Conservation (phyloP, 2,329 filamentous ascomycete species). For the Fusarium ramigenum region DNA sequence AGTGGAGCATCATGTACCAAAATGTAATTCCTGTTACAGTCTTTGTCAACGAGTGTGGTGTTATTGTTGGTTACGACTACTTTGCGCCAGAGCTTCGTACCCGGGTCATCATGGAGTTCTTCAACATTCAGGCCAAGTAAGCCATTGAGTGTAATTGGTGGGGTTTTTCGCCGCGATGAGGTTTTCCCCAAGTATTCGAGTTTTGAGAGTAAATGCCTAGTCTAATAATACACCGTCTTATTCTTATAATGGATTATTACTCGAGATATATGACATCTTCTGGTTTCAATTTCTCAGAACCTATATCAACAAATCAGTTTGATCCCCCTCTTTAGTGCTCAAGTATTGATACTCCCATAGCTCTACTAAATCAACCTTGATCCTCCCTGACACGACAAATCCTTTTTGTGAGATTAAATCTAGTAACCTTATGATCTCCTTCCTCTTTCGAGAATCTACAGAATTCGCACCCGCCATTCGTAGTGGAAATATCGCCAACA, state of each 20-base stretch:
- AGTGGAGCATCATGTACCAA: constrained; percentile 52
- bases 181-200: not conserved
- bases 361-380: constrained; percentile 33
- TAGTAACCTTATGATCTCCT: not conserved
- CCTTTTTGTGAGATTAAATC: constrained; percentile 27
- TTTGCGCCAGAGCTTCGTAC: constrained; percentile 43
- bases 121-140: constrained; percentile 39
- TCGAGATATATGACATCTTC: too few species aligned
- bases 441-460: not conserved
- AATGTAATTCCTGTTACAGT: constrained; percentile 48
- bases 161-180: not conserved
- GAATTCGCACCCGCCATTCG: constrained; percentile 35
- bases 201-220: not conserved
- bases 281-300: rapidly evolving
- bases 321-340: not conserved
- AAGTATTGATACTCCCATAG: constrained; percentile 28
- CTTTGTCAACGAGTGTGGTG: constrained; percentile 46
- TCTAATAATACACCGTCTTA: too few species aligned
- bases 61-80: constrained; percentile 51
- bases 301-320: rapidly evolving
- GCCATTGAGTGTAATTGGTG: rapidly evolving
- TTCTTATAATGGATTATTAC: rapidly evolving
- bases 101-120: constrained; percentile 45
- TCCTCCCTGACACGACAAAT: constrained; percentile 37
- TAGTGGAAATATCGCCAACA: constrained; percentile 37